Conservation (phyloP, 441 rosid species). For the Euphorbia celastroides region DNA sequence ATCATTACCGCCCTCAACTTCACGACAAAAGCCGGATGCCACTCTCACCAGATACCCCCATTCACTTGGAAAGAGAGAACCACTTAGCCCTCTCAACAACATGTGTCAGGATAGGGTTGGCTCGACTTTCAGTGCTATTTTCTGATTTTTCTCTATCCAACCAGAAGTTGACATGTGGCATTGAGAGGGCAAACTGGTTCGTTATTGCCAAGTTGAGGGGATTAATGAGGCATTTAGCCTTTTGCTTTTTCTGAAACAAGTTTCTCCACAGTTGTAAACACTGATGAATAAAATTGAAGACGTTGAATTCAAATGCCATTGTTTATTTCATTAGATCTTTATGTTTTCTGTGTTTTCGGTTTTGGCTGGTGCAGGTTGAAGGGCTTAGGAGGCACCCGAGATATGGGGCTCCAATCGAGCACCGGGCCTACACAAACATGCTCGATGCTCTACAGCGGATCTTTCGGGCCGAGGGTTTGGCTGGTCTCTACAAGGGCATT, state of each 20-base stretch:
- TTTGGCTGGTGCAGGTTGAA: constrained; percentile 57
- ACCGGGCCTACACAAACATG: constrained; percentile 69
- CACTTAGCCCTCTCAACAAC: no score
- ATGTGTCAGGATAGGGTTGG: no score
- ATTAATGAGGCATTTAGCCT: no score
- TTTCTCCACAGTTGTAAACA: background rate
- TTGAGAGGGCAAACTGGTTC: no score
- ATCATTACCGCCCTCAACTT: no score
- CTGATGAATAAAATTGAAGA: background rate
- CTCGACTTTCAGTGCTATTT: no score
- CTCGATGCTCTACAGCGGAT: constrained; percentile 64
- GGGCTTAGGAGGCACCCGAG: constrained; percentile 84
- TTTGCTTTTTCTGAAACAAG: background rate
- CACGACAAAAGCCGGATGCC: no score
- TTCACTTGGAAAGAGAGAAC: no score
- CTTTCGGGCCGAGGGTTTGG: constrained; percentile 62
- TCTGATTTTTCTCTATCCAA: no score
- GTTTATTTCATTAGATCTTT: background rate
- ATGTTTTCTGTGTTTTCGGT: background rate
- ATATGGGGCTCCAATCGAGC: constrained; percentile 84
- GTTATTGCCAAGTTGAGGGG: no score
- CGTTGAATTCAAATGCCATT: background rate
- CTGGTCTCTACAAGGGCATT: constrained; percentile 92
- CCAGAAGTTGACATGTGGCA: no score
- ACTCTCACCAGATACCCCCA: no score